phyloP scores from a whole-genome alignment of 257 asterid species.

The Solanum pimpinellifolium region DNA sequence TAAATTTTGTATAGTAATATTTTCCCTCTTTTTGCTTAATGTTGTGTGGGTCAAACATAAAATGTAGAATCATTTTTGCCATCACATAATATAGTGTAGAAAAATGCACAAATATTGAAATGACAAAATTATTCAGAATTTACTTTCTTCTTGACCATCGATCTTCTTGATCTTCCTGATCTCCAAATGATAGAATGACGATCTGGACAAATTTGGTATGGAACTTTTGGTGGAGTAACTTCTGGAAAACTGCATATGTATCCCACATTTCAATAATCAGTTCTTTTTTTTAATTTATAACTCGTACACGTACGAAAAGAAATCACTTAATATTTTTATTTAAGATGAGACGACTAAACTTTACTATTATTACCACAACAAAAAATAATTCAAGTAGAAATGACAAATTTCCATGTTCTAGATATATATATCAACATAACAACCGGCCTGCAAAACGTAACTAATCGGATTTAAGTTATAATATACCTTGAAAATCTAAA shows the following conservation, averaged over 20 bases:
- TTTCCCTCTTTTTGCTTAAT: background rate
- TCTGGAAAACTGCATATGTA: slow-evolving; percentile 42
- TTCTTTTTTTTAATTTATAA: no score
- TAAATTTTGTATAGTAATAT: background rate
- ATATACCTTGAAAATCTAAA: background rate
- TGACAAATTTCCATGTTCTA: background rate
- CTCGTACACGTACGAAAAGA: no score
- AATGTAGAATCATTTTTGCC: background rate
- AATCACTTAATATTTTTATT: no score
- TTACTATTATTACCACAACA: background rate
- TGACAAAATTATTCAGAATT: background rate
- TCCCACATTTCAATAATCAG: background rate
- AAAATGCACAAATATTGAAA: background rate
- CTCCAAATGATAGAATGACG: slow-evolving; percentile 74
- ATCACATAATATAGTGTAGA: background rate
- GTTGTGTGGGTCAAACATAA: background rate
- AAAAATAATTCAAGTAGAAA: background rate
- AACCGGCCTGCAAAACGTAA: background rate
- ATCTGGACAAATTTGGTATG: slow-evolving; percentile 69
- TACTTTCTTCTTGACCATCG: background rate
- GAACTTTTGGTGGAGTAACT: slow-evolving; percentile 39
- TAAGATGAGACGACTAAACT: background rate
- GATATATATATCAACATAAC: background rate
- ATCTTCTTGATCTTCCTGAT: slow-evolving; percentile 31
- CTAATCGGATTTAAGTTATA: background rate